Conservation (phyloP, 176 grass and related monocot species). For the Dactylis glomerata region DNA sequence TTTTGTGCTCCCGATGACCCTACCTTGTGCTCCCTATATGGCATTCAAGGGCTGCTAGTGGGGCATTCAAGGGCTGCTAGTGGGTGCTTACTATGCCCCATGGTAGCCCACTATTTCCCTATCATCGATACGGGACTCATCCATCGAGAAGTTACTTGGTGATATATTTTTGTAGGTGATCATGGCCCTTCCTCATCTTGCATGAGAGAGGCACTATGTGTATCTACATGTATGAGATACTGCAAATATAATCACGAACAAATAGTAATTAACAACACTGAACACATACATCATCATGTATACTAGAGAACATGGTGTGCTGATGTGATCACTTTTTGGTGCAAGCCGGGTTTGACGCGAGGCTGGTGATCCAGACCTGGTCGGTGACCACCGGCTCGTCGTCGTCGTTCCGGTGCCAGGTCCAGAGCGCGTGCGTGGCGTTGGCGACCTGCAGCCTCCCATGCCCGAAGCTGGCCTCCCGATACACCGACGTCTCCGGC, state of each 20-base stretch:
- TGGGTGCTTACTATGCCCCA: too few species aligned
- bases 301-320: neutral
- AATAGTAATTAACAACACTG: neutral
- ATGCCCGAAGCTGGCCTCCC: constrained; percentile 7
- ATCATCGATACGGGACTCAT: too few species aligned
- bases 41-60: too few species aligned
- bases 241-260: neutral
- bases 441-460: constrained; percentile 9
- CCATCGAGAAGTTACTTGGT: too few species aligned
- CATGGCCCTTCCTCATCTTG: too few species aligned
- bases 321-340: neutral
- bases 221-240: too few species aligned
- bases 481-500: neutral
- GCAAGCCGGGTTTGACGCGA: neutral
- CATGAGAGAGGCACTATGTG: too few species aligned
- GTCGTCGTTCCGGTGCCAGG: constrained; percentile 9
- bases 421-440: neutral
- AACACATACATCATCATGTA: neutral
- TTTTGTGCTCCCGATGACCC: too few species aligned
- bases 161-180: too few species aligned
- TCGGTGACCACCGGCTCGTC: neutral
- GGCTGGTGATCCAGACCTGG: neutral
- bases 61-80: too few species aligned
- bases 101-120: too few species aligned
- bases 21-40: too few species aligned